Conservation (phyloP, 2,329 filamentous ascomycete species). For the Thielaviopsis musarum region DNA sequence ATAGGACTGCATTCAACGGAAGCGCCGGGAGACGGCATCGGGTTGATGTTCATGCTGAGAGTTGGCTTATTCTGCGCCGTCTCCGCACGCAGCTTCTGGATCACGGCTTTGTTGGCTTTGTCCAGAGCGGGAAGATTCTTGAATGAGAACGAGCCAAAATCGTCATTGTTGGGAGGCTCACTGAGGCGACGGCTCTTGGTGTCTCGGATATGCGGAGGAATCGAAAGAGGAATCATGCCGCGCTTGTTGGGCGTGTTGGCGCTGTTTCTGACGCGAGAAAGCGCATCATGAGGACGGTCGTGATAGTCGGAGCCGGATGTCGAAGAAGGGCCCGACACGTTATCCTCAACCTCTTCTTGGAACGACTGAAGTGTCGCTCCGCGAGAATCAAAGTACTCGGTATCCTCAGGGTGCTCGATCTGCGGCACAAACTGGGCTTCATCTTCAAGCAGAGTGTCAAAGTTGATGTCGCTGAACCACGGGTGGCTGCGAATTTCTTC, state of each 20-base stretch:
- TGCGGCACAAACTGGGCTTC: conserved; percentile 91
- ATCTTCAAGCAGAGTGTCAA: conserved; percentile 83
- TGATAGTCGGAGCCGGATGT: conserved; percentile 55
- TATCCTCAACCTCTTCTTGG: conserved; percentile 85
- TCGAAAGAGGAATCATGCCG: conserved; percentile 85
- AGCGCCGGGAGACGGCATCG: conserved; percentile 38
- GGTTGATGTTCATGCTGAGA: conserved; percentile 25
- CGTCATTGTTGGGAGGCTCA: conserved; percentile 74
- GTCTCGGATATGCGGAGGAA: conserved; percentile 90
- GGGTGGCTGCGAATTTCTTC: conserved; percentile 78
- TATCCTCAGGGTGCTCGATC: conserved; percentile 87
- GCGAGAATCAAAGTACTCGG: conserved; percentile 88
- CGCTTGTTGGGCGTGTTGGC: conserved; percentile 51
- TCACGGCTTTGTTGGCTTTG: conserved; percentile 97
- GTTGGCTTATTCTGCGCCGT: conserved; percentile 53
- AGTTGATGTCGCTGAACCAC: conserved; percentile 79
- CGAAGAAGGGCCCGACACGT: conserved; percentile 54
- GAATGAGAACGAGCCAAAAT: conserved; percentile 92
- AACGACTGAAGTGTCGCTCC: conserved; percentile 88
- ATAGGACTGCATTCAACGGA: conserved; percentile 74
- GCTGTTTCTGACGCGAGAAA: conserved; percentile 66
- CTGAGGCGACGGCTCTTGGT: conserved; percentile 73
- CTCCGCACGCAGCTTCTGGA: conserved; percentile 86
- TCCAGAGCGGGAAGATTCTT: conserved; percentile 94
- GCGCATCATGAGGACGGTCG: conserved; percentile 83